Percentiles rank a stretch among this genome's conserved stretches.
Evolutionary conservation across 257 asterid genomes (phyloP).

Genomic region (Solanum paucissectum): DNA sequence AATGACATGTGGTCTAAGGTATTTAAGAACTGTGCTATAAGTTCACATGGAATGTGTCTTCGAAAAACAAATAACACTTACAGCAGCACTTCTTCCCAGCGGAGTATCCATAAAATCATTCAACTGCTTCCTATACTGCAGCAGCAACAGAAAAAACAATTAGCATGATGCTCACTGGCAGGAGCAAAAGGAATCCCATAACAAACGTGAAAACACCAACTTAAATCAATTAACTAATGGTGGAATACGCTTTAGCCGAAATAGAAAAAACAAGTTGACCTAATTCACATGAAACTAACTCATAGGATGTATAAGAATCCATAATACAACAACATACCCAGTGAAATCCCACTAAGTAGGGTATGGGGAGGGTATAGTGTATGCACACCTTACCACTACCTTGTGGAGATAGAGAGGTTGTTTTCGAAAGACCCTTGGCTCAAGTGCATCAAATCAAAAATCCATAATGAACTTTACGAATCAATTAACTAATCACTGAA

Average conservation of each 20-base stretch:
- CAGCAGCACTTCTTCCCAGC: constrained; percentile 67
- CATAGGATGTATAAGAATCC: background rate
- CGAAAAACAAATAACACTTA: constrained; percentile 26
- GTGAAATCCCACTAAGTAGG: background rate
- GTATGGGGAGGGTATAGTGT: background rate
- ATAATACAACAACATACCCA: background rate
- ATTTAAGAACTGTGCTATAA: background rate
- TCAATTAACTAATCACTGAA: background rate
- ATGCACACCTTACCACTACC: background rate
- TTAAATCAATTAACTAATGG: background rate
- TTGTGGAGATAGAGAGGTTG: background rate
- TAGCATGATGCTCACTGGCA: background rate
- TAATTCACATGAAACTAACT: background rate
- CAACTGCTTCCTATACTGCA: constrained; percentile 87
- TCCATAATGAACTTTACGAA: background rate
- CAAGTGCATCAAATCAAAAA: background rate
- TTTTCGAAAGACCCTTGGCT: background rate
- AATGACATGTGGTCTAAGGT: background rate
- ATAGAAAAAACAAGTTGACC: no score
- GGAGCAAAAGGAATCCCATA: background rate
- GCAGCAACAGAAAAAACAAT: background rate
- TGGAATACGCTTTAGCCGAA: background rate
- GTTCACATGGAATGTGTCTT: background rate
- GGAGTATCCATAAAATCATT: constrained; percentile 70
- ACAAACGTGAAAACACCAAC: background rate